Evolutionary conservation across 148 eudicot genomes (phyloP).

Genomic region (Spergularia bocconei): DNA sequence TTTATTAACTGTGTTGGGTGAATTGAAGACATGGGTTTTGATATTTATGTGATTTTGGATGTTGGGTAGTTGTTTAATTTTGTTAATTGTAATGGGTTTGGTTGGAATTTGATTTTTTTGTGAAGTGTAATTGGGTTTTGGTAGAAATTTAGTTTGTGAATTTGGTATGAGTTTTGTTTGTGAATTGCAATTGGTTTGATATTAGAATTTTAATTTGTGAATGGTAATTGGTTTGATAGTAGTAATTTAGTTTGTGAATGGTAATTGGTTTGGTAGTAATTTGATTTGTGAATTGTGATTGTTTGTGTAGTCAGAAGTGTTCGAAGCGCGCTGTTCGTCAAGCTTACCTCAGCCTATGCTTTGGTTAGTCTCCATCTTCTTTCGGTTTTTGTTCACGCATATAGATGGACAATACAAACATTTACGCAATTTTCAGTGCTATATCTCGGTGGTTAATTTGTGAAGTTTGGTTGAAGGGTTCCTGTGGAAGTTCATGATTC

Average conservation of each 20-base stretch:
- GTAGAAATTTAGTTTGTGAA: too few relatives aligned
- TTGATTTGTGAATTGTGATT: constrained; percentile 7
- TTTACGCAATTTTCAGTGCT: background rate
- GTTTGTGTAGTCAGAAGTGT: constrained; percentile 61
- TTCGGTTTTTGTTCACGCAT: too few relatives aligned
- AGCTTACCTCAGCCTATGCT: constrained; percentile 82
- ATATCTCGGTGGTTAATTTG: background rate
- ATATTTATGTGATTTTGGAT: background rate
- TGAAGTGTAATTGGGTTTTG: background rate
- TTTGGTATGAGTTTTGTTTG: too few relatives aligned
- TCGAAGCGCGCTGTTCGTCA: constrained; percentile 86
- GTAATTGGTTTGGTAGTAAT: background rate
- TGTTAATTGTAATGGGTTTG: background rate
- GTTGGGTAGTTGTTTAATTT: constrained; percentile 8
- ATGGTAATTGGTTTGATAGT: constrained; percentile 28
- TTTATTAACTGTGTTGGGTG: background rate
- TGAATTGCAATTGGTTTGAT: background rate
- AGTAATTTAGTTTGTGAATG: too few relatives aligned
- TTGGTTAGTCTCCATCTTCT: constrained; percentile 46
- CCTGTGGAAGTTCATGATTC: background rate
- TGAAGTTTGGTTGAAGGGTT: background rate
- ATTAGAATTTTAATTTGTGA: constrained; percentile 6
- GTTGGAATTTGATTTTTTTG: background rate
- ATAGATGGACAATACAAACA: too few relatives aligned
- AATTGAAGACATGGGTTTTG: background rate